A percentile compares a stretch with the other conserved stretches of the same genome.
phyloP scores from a whole-genome alignment of 306 rosid species.

The Medicago truncatula region MtrunA17r5.0-ANR NC_053045.1:46267001-46267500 shows the following conservation, averaged over 20 bases:
- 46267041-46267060: conserved; percentile 18
- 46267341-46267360: conserved; percentile 5
- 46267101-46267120: conserved; percentile 9
- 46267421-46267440: too few relatives aligned
- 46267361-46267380: not conserved
- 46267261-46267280: not conserved
- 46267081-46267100: not conserved
- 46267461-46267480: too few relatives aligned
- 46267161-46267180: not conserved
- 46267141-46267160: not conserved
- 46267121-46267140: not conserved
- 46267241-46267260: conserved; percentile 18
- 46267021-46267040: not conserved
- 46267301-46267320: conserved; percentile 18
- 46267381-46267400: not conserved
- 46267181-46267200: not conserved
- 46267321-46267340: not conserved
- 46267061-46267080: not conserved
- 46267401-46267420: too few relatives aligned
- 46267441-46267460: too few relatives aligned
- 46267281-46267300: conserved; percentile 4
- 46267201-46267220: not conserved
- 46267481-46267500: too few relatives aligned
- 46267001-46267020: not conserved
- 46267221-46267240: conserved; percentile 7